These are phyloP conservation scores for Plasmodium yoelii DNA, from an alignment of 169 alveolate species.

Conservation along the genomic window DNA sequence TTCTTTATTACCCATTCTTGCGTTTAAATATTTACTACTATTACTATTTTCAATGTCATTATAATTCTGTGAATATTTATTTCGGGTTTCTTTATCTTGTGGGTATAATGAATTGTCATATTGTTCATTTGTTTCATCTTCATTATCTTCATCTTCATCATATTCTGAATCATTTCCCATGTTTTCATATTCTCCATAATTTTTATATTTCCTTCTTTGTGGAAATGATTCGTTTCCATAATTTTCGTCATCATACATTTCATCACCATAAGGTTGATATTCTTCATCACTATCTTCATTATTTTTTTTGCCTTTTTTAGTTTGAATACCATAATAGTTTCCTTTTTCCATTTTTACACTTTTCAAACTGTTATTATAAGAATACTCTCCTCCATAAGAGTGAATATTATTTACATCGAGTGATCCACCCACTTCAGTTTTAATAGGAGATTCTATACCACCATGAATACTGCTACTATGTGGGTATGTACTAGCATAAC, in stretches of 20 bases:
- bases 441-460: background rate
- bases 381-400: background rate
- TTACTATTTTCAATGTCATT: background rate
- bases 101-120: background rate
- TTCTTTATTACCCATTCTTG: background rate
- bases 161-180: background rate
- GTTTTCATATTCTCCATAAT: slow-evolving; percentile 2
- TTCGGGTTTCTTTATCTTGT: background rate
- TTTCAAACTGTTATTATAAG: background rate
- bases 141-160: slow-evolving; percentile 4
- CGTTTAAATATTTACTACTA: background rate
- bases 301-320: slow-evolving; percentile 5
- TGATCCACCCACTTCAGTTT: too few relatives aligned
- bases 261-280: slow-evolving; percentile 1
- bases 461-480: background rate
- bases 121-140: background rate
- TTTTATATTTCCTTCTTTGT: background rate
- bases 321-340: background rate
- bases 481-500: background rate
- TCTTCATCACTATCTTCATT: slow-evolving; percentile 25
- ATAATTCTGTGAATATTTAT: background rate
- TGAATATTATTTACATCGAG: background rate
- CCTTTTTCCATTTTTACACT: slow-evolving; percentile 3
- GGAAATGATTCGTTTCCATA: background rate
- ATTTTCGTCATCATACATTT: background rate